A percentile compares a stretch with the other conserved stretches of the same genome.
Conservation (phyloP, 371 early-diverging fungal species). For the Mortierella sp. region DNA sequence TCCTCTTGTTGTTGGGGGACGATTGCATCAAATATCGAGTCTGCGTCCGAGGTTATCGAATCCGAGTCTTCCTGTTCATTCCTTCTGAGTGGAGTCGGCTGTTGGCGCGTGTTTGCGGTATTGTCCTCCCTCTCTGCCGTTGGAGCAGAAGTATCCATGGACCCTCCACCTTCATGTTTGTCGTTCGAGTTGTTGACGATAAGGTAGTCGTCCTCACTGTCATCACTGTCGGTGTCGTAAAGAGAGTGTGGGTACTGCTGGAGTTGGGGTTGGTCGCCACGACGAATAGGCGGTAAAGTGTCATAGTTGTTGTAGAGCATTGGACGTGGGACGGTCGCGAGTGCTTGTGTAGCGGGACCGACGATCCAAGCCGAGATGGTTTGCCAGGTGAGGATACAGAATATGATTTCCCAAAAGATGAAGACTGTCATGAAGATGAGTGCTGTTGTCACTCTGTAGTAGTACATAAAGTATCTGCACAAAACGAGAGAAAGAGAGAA, state of each 20-base stretch:
- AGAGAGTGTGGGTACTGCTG: neutral
- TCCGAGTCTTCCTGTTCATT: neutral
- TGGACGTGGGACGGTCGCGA: neutral
- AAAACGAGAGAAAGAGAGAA: conserved; percentile 49
- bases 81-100: neutral
- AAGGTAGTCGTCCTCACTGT: neutral
- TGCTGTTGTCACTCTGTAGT: conserved; percentile 80
- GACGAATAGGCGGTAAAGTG: neutral
- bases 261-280: neutral
- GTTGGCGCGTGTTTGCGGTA: neutral
- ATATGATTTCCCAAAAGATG: conserved; percentile 76
- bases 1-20: neutral
- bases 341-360: neutral
- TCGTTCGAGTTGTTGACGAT: neutral
- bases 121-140: neutral
- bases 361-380: conserved; percentile 55
- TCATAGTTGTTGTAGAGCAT: neutral
- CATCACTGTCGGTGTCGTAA: neutral
- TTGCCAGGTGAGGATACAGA: conserved; percentile 75
- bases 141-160: neutral
- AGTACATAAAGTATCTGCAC: conserved; percentile 80
- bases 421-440: conserved; percentile 71
- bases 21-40: neutral
- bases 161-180: neutral
- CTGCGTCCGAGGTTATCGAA: neutral